Evolutionary conservation across 208 protist species (phyloP), one percentile per base, ranked within the genome.

Genomic region (Acanthamoeba castellanii): DNA sequence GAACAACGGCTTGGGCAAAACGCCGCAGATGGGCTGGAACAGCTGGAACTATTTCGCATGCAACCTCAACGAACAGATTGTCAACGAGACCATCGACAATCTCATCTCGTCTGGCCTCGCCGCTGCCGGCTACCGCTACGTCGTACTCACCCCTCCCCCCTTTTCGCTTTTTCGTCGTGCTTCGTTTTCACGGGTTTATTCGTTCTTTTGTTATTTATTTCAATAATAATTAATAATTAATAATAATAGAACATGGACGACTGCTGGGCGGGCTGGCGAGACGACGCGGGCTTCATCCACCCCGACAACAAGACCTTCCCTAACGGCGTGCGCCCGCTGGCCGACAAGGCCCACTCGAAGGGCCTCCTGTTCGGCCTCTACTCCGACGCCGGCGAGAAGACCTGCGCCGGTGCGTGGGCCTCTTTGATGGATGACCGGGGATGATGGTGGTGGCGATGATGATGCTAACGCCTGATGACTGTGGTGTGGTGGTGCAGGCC

Each of bases 361-460:
- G 96, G 96, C 14, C 72, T 96, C 9, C 72, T 92, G 59, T 92
- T 96, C 88, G 96, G 96, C n/a, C 90, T 96, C 13, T 96, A 96
- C 70, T 76, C 85, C 42, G 85, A 92, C n/a, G 64, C 59, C 7
- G 85, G 85, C 59, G 42, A 92, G 55, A 92, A 59, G 85, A 92
- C 85, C 34, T 92, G 85, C 25, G 59, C 30, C 22, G 45, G 64
- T 76, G 25, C 37, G 85, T 92, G 30, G 45, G 14, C 85, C 5
- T 0, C 7, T 30, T 42, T 32, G 4, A 57, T 92, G 14, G 30
- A 14, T 34, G 55, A 14, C 1, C 9, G 20, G 3, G 13, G 4
- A 50, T 37, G 7, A 3, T 70, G 25, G 11, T 16, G 50, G 11
- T 52, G 11, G 0, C 3, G 34, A 37, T 50, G 64, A 1, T 64